phyloP scores from a whole-genome alignment of 371 early-diverging fungal genomes.

The Gilbertella persicaria region DNA sequence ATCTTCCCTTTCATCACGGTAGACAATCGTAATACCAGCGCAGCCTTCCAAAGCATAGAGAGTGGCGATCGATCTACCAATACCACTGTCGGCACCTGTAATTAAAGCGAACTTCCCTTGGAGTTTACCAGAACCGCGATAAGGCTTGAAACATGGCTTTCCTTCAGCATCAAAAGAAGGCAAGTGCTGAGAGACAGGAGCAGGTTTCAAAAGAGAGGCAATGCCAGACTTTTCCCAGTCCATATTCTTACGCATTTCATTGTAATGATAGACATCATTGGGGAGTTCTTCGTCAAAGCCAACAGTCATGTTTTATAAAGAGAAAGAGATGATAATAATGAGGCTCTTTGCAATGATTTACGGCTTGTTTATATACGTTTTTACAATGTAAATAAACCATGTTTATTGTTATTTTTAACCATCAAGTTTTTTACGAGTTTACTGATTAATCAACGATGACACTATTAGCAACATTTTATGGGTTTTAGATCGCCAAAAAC shows the following conservation, averaged over 20 bases:
- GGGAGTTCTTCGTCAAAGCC: slow-evolving; percentile 56
- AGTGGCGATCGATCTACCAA: slow-evolving; percentile 50
- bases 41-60: slow-evolving; percentile 52
- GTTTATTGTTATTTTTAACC: too few relatives aligned
- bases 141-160: slow-evolving; percentile 43
- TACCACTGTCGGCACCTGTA: slow-evolving; percentile 54
- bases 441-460: neutral
- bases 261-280: slow-evolving; percentile 47
- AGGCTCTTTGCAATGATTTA: neutral
- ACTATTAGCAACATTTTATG: neutral
- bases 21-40: slow-evolving; percentile 52
- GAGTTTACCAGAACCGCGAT: slow-evolving; percentile 45
- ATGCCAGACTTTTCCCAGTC: slow-evolving; percentile 47
- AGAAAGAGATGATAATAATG: neutral
- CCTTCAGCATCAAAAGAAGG: slow-evolving; percentile 43
- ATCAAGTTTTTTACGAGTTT: neutral
- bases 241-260: slow-evolving; percentile 46
- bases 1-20: slow-evolving; percentile 52
- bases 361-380: too few relatives aligned
- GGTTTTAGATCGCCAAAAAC: neutral
- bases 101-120: slow-evolving; percentile 48
- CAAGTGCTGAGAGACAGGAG: slow-evolving; percentile 50
- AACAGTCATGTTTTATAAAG: slow-evolving; percentile 33
- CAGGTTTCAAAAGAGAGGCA: slow-evolving; percentile 48
- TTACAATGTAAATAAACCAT: too few relatives aligned